These are phyloP conservation scores for Euphorbia celastroides DNA, from an alignment of 441 rosid species.

Conservation along the genomic window DNA sequence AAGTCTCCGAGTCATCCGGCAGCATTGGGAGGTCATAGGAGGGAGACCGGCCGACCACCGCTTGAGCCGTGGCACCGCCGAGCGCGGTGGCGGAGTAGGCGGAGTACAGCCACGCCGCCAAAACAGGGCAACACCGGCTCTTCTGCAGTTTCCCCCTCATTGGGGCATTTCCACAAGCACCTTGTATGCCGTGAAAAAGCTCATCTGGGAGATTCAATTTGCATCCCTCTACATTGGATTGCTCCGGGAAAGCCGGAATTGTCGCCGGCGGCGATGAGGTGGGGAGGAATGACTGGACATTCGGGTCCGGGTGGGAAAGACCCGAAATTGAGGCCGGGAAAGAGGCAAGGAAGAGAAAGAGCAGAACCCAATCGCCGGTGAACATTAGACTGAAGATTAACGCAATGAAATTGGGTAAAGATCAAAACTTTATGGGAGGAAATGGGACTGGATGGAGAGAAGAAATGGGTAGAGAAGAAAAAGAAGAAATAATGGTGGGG, in stretches of 20 bases:
- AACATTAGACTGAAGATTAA: constrained; percentile 11
- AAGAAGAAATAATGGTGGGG: constrained; percentile 2
- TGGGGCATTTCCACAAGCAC: constrained; percentile 41
- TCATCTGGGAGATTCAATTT: constrained; percentile 63
- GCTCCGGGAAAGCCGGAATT: constrained; percentile 92
- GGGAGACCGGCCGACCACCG: constrained; percentile 15
- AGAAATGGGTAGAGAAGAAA: neutral
- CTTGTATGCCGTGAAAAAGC: constrained; percentile 52
- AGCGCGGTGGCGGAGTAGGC: constrained; percentile 84
- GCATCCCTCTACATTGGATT: constrained; percentile 58
- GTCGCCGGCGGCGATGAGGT: constrained; percentile 52
- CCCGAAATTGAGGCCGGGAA: constrained; percentile 6
- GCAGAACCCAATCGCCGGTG: constrained; percentile 10
- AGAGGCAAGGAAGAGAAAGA: constrained; percentile 11
- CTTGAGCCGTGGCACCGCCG: constrained; percentile 22
- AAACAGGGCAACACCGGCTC: constrained; percentile 76
- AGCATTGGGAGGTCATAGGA: constrained; percentile 68
- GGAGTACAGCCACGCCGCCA: constrained; percentile 80
- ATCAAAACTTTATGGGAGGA: neutral
- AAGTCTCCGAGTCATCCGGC: constrained; percentile 92
- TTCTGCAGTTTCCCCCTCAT: constrained; percentile 34
- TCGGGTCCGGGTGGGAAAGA: constrained; percentile 35
- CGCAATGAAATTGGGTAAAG: constrained; percentile 17
- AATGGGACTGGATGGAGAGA: constrained; percentile 2
- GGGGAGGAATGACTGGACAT: constrained; percentile 43